A percentile compares a stretch with the other conserved stretches of the same genome.
Conservation (phyloP, 1,139 yeast genomes). For the Insectozyma bohioensis region DNA sequence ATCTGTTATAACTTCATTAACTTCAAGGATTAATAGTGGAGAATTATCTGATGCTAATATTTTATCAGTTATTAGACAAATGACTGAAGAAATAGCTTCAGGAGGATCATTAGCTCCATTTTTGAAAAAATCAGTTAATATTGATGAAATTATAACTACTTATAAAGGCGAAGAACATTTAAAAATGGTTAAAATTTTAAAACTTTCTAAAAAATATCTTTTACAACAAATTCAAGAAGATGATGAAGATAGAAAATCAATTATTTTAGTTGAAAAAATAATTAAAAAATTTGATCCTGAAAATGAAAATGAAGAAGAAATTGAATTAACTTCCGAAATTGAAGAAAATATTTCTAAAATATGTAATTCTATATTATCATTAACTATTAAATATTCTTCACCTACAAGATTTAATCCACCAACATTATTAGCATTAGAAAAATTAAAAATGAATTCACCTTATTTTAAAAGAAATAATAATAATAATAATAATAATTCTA, state of each 20-base stretch:
- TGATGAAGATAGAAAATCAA: conserved; percentile 17
- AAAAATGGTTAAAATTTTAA: conserved; percentile 34
- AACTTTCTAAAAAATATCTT: conserved; percentile 40
- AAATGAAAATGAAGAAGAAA: not conserved
- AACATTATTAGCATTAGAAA: conserved; percentile 21
- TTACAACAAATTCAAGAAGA: conserved; percentile 10
- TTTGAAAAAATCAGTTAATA: conserved; percentile 16
- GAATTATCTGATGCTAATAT: conserved; percentile 30
- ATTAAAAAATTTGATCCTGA: conserved; percentile 21
- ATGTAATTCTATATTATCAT: conserved; percentile 30
- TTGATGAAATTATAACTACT: conserved; percentile 23
- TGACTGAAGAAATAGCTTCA: conserved; percentile 40
- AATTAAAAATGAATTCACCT: conserved; percentile 29
- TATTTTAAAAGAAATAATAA: conserved; percentile 56
- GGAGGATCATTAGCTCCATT: conserved; percentile 18
- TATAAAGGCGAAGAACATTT: conserved; percentile 28
- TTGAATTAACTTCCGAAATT: conserved; percentile 13
- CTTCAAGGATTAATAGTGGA: conserved; percentile 20
- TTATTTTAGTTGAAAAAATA: conserved; percentile 26
- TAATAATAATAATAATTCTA: conserved; percentile 26
- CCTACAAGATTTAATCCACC: conserved; percentile 18
- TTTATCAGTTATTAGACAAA: conserved; percentile 39
- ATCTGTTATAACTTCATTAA: conserved; percentile 27
- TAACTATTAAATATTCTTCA: conserved; percentile 28
- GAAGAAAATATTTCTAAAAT: conserved; percentile 28